phyloP scores from a whole-genome alignment of 495 filamentous ascomycete species.

The Aspergillus cavernicola region DNA sequence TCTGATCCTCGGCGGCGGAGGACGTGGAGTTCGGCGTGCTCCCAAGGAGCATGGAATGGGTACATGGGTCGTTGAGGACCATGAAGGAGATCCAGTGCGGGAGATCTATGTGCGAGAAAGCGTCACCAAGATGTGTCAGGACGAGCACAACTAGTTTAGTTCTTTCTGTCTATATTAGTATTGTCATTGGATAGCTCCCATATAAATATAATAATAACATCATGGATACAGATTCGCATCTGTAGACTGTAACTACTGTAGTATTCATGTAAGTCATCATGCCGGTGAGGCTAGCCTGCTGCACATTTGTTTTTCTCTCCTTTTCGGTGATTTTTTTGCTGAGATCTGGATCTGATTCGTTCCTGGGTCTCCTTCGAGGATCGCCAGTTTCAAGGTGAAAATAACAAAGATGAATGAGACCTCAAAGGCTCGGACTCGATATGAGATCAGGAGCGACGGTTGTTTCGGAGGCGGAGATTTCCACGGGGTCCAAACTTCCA shows the following conservation, averaged over 20 bases:
- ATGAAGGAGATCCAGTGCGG: slow-evolving; percentile 62
- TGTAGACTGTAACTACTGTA: no score
- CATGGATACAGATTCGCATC: no score
- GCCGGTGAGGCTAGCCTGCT: slow-evolving; percentile 1
- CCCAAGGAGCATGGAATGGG: slow-evolving; percentile 63
- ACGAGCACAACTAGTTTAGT: slow-evolving; percentile 2
- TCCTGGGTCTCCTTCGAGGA: not conserved
- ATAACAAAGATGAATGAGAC: not conserved
- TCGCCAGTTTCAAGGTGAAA: not conserved
- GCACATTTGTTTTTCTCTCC: slow-evolving; percentile 11
- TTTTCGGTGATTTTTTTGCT: slow-evolving; percentile 9
- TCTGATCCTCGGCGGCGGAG: slow-evolving; percentile 75
- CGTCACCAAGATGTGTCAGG: slow-evolving; percentile 22
- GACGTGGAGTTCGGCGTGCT: slow-evolving; percentile 61
- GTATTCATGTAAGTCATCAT: slow-evolving; percentile 13
- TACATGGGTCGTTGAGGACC: slow-evolving; percentile 63
- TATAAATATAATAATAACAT: no score
- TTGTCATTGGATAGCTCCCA: no score
- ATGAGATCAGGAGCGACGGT: not conserved
- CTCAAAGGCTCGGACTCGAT: no score
- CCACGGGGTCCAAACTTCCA: no score
- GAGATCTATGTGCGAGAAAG: slow-evolving; percentile 55
- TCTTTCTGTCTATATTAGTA: no score
- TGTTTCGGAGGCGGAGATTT: slow-evolving; percentile 3
- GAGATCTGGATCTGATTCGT: not conserved